A percentile compares a stretch with the other conserved stretches of the same genome.
Evolutionary conservation across 495 filamentous ascomycete species (phyloP).

Genomic region (Letharia lupina): DNA sequence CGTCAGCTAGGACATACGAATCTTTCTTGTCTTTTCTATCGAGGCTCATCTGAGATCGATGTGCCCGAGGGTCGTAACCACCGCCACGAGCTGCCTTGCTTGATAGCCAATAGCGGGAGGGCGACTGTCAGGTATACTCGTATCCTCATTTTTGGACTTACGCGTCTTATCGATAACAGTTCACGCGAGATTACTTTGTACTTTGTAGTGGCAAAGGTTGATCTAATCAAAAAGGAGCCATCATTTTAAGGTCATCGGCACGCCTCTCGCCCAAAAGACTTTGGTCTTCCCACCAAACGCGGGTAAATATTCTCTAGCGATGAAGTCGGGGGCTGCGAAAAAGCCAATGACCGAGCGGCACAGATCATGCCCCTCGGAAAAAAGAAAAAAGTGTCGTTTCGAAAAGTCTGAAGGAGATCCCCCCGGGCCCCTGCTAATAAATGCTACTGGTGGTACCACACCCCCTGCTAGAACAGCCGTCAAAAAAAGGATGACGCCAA

Average conservation of each 20-base stretch:
- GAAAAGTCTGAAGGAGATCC: background rate
- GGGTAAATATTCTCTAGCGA: background rate
- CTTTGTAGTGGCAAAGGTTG: background rate
- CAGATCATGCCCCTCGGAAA: background rate
- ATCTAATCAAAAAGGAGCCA: background rate
- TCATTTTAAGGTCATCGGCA: background rate
- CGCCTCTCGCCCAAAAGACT: background rate
- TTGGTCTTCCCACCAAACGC: background rate
- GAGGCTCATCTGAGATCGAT: too few relatives aligned
- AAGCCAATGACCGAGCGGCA: background rate
- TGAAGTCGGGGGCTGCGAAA: background rate
- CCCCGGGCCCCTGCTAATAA: background rate
- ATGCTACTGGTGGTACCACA: background rate
- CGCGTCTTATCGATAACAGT: slow-evolving; percentile 2
- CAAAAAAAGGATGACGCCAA: background rate
- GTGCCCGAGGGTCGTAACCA: too few relatives aligned
- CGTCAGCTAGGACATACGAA: too few relatives aligned
- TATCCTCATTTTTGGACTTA: background rate
- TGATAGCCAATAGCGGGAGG: too few relatives aligned
- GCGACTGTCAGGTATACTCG: too few relatives aligned
- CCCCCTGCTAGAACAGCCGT: background rate
- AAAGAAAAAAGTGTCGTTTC: background rate
- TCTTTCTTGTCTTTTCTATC: too few relatives aligned
- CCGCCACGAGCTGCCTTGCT: too few relatives aligned
- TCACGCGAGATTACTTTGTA: background rate